Evolutionary conservation across 257 asterid genomes (phyloP), one percentile per base, ranked within the genome.

Genomic region (Solanum ahanhuiri): DNA sequence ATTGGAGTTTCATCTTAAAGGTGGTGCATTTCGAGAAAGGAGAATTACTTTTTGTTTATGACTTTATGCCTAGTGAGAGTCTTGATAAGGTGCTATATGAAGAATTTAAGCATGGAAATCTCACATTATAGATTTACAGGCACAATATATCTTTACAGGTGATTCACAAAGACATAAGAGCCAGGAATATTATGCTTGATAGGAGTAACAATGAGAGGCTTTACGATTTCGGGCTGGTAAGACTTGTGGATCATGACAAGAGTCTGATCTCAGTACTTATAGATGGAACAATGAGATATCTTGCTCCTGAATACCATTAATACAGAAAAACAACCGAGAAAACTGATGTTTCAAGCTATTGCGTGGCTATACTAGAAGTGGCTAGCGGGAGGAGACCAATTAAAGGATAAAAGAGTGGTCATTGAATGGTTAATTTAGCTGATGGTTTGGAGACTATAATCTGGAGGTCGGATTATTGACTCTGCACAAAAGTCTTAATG

Each of bases 261-360:
- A 94, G 98, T 57, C 99, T 98, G 0, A 95, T 93, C 7, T 95
- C 99, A 4, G 94, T 98, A 28, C 95, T 96, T 20, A 95, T 98
- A 7, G 99, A 98, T 3, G 99, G 98, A 12, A 96, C 99, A 0
- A 93, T 96, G 98, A 98, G 98, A 18, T 95, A 96, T 82, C 90
- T 95, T 2, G 99, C 99, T 12, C 99, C 99, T 0, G 99, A 96
- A 85, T 96, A 95, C 60, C 97, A 94, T 9, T 98, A 95, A 67
- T 96, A 93, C 18, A 98, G 99, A 6, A 95, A 89, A 54, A 96
- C 98, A 9, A 95, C 98, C 2, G 98, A 95, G 88, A 95, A 93
- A 70, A 94, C 98, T 2, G 99, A 96, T 31, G 95, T 95, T 35
- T 96, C 93, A 67, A 95, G 98, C 87, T 96, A 92, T 14, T 98